phyloP scores from a whole-genome alignment of 2,329 filamentous ascomycete species.

The Ceratocystis eucalypticola region DNA sequence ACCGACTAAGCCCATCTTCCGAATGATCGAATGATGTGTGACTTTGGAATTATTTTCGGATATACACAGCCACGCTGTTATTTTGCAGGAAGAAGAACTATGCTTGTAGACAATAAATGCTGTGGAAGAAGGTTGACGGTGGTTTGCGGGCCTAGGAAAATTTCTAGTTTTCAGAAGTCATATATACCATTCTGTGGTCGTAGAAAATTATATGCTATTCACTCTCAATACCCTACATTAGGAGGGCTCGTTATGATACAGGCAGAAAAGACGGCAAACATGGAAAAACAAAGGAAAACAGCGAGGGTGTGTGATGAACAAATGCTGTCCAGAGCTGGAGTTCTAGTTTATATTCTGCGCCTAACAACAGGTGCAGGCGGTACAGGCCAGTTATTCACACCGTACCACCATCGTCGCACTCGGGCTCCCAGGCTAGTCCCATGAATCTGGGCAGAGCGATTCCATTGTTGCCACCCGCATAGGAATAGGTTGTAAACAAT shows the following conservation, averaged over 20 bases:
- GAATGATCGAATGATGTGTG: neutral
- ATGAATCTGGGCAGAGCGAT: constrained; percentile 60
- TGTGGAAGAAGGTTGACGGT: neutral
- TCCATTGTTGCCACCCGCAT: constrained; percentile 83
- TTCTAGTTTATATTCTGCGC: constrained; percentile 13
- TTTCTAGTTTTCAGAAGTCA: neutral
- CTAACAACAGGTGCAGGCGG: constrained; percentile 28
- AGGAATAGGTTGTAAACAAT: constrained; percentile 76
- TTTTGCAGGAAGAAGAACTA: neutral
- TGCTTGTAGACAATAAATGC: neutral
- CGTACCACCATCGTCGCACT: constrained; percentile 86
- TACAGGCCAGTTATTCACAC: constrained; percentile 78
- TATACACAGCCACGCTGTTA: neutral
- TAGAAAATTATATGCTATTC: neutral
- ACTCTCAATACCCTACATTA: neutral
- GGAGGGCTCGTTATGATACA: constrained; percentile 1
- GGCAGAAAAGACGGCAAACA: constrained; percentile 1
- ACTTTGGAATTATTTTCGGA: neutral
- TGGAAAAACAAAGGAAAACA: neutral
- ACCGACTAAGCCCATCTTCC: neutral
- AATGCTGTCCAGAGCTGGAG: neutral
- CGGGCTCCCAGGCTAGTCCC: constrained; percentile 65
- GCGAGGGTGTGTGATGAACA: neutral
- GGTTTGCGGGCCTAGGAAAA: neutral
- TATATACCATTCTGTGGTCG: neutral